Conservation (phyloP, 768 basidiomycete genomes). For the Lentinula sp. region DNA sequence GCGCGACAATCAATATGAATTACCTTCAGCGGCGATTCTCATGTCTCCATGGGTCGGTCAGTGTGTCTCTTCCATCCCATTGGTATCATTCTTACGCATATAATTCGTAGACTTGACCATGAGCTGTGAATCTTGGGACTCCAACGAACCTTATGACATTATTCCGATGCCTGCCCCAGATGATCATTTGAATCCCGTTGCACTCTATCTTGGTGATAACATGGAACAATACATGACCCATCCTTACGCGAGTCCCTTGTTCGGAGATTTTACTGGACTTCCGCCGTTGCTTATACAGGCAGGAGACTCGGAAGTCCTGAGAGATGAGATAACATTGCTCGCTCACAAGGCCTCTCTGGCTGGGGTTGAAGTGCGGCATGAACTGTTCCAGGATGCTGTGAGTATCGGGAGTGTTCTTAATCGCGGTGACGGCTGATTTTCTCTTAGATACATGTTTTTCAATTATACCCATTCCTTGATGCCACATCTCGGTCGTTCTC, state of each 20-base stretch:
- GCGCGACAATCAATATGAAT: constrained; percentile 79
- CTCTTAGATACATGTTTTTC: constrained; percentile 84
- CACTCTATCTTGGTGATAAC: constrained; percentile 84
- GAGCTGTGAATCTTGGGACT: constrained; percentile 98
- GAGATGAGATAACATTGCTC: constrained; percentile 87
- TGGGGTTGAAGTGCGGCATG: constrained; percentile 82
- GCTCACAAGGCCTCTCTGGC: constrained; percentile 89
- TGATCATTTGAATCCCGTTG: constrained; percentile 89
- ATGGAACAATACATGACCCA: constrained; percentile 85
- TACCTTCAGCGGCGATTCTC: constrained; percentile 82
- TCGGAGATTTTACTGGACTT: constrained; percentile 80
- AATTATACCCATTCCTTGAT: constrained; percentile 76
- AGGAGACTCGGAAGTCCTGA: constrained; percentile 92
- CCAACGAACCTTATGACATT: constrained; percentile 82
- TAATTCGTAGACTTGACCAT: constrained; percentile 73
- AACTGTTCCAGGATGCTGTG: constrained; percentile 88
- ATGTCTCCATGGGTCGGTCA: constrained; percentile 95
- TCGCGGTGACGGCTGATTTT: not conserved
- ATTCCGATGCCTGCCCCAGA: constrained; percentile 66
- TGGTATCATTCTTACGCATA: not conserved
- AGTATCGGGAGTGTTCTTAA: constrained; percentile 18
- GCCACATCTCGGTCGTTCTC: constrained; percentile 59
- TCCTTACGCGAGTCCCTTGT: constrained; percentile 93
- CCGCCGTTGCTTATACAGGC: constrained; percentile 90
- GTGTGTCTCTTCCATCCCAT: constrained; percentile 22